Base-by-base conservation (phyloP, 768 basidiomycete species). In the Goffeauzyma gilvescens region DNA sequence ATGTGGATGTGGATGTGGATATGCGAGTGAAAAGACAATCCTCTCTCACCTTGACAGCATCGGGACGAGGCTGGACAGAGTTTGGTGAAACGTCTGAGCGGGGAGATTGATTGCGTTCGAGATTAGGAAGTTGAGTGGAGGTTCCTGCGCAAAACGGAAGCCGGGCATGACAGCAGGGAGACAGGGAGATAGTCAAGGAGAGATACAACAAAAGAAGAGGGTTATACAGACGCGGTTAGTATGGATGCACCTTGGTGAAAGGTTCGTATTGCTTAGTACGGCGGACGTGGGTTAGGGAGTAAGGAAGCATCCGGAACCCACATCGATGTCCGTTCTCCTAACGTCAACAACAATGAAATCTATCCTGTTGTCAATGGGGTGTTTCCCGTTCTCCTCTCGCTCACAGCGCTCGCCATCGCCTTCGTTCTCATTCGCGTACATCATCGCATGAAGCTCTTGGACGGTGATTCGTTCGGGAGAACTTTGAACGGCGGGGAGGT, bases 61-160 rank as follows among this genome's bases (percentile, higher is more conserved):
- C 0, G 64, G 52, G 12, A 64, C 15, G 14, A 68, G 44, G 6
- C 49, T 50, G 0, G 64, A 60, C 0, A 68, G 55, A 0, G 66
- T 63, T 14, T 58, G 63, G 40, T 66, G 60, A 55, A 70, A 67
- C 1, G 68, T 65, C 32, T 71, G 68, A 0, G 68, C 69, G 9
- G 69, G 69, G 1, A 70, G 58, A 52, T 70, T 71, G 46, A 70
- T 58, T 1, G 67, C 67, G 15, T 60, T 58, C 1, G 50, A 53
- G 44, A 68, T 58, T 39, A 61, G 45, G 18, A 46, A 55, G 36
- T 52, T 46, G 50, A 45, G 33, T 13, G 32, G 20, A 15, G 32
- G 24, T 13, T 38, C 36, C 20, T 32, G 31, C 20, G n/a, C n/a
- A 32, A 33, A n/a, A n/a, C n/a, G n/a, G n/a, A n/a, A n/a, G n/a